Evolutionary conservation across 305 asterid genomes (phyloP).

Genomic region (Plantago rigida): DNA sequence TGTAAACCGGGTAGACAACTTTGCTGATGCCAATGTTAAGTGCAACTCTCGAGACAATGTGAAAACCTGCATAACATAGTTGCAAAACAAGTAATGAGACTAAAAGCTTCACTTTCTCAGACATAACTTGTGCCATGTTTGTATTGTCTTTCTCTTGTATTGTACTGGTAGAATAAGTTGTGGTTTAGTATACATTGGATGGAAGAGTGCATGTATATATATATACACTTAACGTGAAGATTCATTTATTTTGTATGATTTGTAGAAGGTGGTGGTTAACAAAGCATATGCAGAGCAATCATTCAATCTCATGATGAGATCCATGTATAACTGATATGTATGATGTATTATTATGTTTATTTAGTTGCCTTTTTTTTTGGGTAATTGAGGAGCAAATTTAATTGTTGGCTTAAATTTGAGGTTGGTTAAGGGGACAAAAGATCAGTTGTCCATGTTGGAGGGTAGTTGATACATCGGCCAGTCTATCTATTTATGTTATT

Average conservation of each 20-base stretch:
- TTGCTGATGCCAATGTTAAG: slow-evolving; percentile 79
- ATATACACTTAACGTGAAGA: slow-evolving; percentile 17
- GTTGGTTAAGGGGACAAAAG: slow-evolving; percentile 57
- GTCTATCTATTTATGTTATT: slow-evolving; percentile 18
- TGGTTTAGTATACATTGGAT: background rate
- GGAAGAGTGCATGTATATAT: background rate
- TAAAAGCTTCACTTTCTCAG: slow-evolving; percentile 56
- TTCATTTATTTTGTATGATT: slow-evolving; percentile 30
- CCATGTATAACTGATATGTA: slow-evolving; percentile 19
- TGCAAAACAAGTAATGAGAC: slow-evolving; percentile 59
- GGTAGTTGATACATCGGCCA: slow-evolving; percentile 29
- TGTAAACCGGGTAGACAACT: slow-evolving; percentile 75
- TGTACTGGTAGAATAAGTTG: background rate
- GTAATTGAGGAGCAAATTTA: slow-evolving; percentile 26
- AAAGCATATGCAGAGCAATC: slow-evolving; percentile 52
- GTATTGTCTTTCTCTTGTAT: slow-evolving; percentile 20
- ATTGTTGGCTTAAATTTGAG: slow-evolving; percentile 46
- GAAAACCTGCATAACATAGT: slow-evolving; percentile 75
- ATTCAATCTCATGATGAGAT: slow-evolving; percentile 35
- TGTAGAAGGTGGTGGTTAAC: slow-evolving; percentile 36
- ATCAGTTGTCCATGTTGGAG: slow-evolving; percentile 56
- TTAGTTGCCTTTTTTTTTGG: slow-evolving; percentile 22
- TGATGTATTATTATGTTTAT: slow-evolving; percentile 26
- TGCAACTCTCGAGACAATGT: slow-evolving; percentile 77
- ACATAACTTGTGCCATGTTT: slow-evolving; percentile 15